Evolutionary conservation across 2,329 filamentous ascomycete genomes (phyloP).

Genomic region (Emergomyces africanus): DNA sequence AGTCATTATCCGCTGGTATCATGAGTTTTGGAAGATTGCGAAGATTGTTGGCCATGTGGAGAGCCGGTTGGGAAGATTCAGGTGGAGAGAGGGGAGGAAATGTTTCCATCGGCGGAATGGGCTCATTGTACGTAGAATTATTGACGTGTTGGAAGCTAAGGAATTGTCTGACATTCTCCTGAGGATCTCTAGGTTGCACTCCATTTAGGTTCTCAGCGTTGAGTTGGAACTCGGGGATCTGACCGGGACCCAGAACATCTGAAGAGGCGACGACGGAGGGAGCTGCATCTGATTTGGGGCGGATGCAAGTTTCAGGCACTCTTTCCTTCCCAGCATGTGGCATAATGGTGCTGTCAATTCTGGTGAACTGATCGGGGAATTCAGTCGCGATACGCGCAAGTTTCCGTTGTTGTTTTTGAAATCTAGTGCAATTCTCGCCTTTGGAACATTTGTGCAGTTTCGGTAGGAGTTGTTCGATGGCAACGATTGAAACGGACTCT

Average conservation of each 20-base stretch:
- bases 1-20: conserved; percentile 37
- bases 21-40: conserved; percentile 43
- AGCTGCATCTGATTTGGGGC: conserved; percentile 60
- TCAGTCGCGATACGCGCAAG: conserved; percentile 63
- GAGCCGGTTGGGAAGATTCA: conserved; percentile 23
- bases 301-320: conserved; percentile 40
- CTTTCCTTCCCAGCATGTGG: conserved; percentile 71
- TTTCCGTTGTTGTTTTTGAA: conserved; percentile 63
- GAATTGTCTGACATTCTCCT: conserved; percentile 89
- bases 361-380: conserved; percentile 54
- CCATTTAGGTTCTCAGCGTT: conserved; percentile 60
- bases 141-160: conserved; percentile 62
- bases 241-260: conserved; percentile 65
- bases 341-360: conserved; percentile 40
- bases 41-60: conserved; percentile 37
- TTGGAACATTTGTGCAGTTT: conserved; percentile 77
- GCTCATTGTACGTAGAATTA: conserved; percentile 43
- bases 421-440: conserved; percentile 75
- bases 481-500: conserved; percentile 81
- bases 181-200: conserved; percentile 62
- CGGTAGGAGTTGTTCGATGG: conserved; percentile 83
- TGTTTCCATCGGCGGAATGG: conserved; percentile 40
- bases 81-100: conserved; percentile 23
- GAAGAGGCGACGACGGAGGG: conserved; percentile 85
- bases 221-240: conserved; percentile 51